Base-by-base conservation (phyloP, 2,329 filamentous ascomycete species). In the Trichoderma hamatum region DNA sequence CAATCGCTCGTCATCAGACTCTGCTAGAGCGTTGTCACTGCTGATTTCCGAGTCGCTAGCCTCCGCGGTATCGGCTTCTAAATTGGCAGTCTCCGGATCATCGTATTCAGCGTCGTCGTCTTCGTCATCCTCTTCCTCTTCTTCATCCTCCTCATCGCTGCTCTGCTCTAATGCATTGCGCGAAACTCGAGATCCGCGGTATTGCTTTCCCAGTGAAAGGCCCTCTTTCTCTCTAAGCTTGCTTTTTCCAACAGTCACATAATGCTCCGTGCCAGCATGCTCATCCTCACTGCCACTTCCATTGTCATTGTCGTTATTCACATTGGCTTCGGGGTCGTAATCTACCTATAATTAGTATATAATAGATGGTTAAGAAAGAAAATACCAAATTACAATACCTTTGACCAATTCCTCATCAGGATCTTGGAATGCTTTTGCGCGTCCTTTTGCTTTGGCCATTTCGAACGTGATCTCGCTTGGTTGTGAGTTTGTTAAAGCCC, bases 1-100 rank as follows among this genome's bases (percentile, higher is more conserved):
- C 75, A 97, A 93, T 63, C 86, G 86, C 78, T 96, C 93, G 72
- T 93, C 90, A 74, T 98, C 95, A 72, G 92, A 96, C 67, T 92
- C 89, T 3, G 89, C 92, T 76, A 98, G 90, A 0, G 93, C 95
- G 43, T 86, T 80, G 68, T 90, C 88, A 74, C 88, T 90, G 60
- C 86, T 84, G 69, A 90, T 90, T 72, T 90, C 88, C 32, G 89
- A 88, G 54, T 87, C 85, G 68, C 82, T 82, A n/a, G 82, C 82
- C 58, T 77, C 75, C 2, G 78, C 80, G 4, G 84, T 81, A 64
- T 89, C 86, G 51, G 81, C 80, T 59, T 84, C 83, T 11, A 89
- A 78, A 70, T 90, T 83, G 0, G 83, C 84, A 2, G 80, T 78
- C 16, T 89, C 86, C 0, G 86, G 87, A 72, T 90, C 85, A 72